Conservation (phyloP, 768 basidiomycete species). For the Termitomyces sp. region DNA sequence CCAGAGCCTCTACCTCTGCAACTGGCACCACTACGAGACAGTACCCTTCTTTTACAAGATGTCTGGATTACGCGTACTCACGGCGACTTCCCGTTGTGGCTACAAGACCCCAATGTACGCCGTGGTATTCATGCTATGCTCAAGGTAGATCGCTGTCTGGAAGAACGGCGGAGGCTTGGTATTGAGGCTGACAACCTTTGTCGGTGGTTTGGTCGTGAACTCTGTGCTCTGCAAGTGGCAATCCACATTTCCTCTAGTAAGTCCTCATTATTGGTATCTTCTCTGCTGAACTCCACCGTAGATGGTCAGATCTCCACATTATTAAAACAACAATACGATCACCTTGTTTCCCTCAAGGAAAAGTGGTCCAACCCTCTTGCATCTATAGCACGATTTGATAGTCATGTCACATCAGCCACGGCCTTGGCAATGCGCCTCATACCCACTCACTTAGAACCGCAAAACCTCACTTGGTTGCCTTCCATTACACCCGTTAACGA, state of each 20-base stretch:
- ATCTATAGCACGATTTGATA: slow-evolving; percentile 3
- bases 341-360: slow-evolving; percentile 9
- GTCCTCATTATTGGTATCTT: background rate
- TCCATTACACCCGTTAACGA: background rate
- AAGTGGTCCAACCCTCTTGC: slow-evolving; percentile 15
- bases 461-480: background rate
- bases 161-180: slow-evolving; percentile 13
- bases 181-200: slow-evolving; percentile 26
- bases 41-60: slow-evolving; percentile 26
- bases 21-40: slow-evolving; percentile 18
- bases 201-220: slow-evolving; percentile 26
- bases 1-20: slow-evolving; percentile 25
- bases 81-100: slow-evolving; percentile 21
- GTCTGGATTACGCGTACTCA: slow-evolving; percentile 23
- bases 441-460: background rate
- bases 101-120: slow-evolving; percentile 19
- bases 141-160: slow-evolving; percentile 8
- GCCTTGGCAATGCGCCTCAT: background rate
- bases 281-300: background rate
- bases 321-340: slow-evolving; percentile 8
- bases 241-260: slow-evolving; percentile 13
- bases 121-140: slow-evolving; percentile 16
- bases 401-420: background rate
- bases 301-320: slow-evolving; percentile 3
- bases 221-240: slow-evolving; percentile 18